Percentiles rank a stretch among this genome's conserved stretches.
These are phyloP conservation scores for Purpureocillium takamizusanense DNA, from an alignment of 2,329 filamentous ascomycete genomes.

Conservation along the genomic window DNA sequence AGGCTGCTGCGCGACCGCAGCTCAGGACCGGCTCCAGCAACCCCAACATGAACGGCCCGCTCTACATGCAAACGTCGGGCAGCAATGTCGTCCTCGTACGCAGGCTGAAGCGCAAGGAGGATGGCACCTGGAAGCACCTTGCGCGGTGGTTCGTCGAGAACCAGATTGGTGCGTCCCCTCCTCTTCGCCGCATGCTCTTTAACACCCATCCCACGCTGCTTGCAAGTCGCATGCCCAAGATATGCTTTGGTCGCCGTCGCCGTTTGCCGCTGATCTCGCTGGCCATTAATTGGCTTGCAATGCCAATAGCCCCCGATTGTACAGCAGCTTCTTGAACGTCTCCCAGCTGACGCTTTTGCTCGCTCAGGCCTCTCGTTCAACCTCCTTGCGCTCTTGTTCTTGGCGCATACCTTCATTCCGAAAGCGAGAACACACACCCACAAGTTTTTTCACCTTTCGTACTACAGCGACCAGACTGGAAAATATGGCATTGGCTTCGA, in stretches of 20 bases:
- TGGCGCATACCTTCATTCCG: conserved; percentile 76
- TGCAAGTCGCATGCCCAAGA: too few relatives aligned
- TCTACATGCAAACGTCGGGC: conserved; percentile 45
- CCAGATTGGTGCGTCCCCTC: conserved; percentile 59
- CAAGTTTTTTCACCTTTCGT: conserved; percentile 82
- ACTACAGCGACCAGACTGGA: conserved; percentile 61
- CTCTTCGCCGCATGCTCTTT: conserved; percentile 1
- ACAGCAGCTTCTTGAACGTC: too few relatives aligned
- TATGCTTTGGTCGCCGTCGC: too few relatives aligned
- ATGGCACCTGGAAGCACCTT: conserved; percentile 51
- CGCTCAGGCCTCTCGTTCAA: conserved; percentile 68
- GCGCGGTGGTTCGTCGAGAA: conserved; percentile 67
- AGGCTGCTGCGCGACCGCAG: conserved; percentile 14
- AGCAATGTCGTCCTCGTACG: conserved; percentile 45
- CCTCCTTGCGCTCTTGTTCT: conserved; percentile 70
- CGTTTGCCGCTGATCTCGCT: too few relatives aligned
- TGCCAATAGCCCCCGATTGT: too few relatives aligned
- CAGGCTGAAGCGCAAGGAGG: conserved; percentile 52
- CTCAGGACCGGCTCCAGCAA: conserved; percentile 23
- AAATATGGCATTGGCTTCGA: conserved; percentile 70
- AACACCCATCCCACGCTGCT: conserved; percentile 1
- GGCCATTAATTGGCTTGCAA: not conserved
- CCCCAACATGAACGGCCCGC: conserved; percentile 43
- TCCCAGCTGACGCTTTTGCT: conserved; percentile 8
- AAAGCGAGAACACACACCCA: conserved; percentile 68